Evolutionary conservation across 2,329 filamentous ascomycete genomes (phyloP), one percentile per base, ranked within the genome.

Genomic region (Microdochium paspali): DNA sequence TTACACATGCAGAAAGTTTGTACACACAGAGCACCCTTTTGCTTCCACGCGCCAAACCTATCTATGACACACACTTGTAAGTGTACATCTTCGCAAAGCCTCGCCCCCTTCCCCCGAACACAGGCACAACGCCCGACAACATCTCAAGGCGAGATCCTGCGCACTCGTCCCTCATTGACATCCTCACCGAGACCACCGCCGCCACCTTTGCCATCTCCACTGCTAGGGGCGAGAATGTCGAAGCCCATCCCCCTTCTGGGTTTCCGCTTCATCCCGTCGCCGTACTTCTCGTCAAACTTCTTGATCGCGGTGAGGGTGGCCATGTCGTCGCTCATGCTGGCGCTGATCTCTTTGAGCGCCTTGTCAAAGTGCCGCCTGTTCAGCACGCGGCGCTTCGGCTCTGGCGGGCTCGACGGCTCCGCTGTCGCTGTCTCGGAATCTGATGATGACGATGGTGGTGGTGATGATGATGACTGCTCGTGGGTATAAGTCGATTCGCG

Each of bases 211-310:
- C 12, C 23, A 12, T 18, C 20, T 7, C 7, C 26, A 28, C 26
- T 13, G 26, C 7, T 7, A 7, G 26, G 7, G 7, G 26, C 26
- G 3, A 68, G 58, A 2, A 76, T 67, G 45, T 71, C 79, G 57
- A 85, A 85, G 1, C 82, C 82, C 66, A 85, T 77, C 6, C 62
- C 65, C 50, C 68, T 69, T 47, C 64, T 65, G 58, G 68, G 80
- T 64, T 78, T 82, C 61, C 78, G 80, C 60, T 79, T 77, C 55
- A 80, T 84, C 30, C 84, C 78, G 61, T 95, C 90, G 24, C 93
- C 91, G 63, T 90, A 98, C 63, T 91, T 86, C 67, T 95, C 88
- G 61, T 98, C 93, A 60, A 97, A 98, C 67, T 94, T 94, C 57
- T 88, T 79, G 58, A 98, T 95, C 12, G 87, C 87, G 54, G 81